Evolutionary conservation across 768 basidiomycete genomes (phyloP).

Genomic region (Suillus lakei): DNA sequence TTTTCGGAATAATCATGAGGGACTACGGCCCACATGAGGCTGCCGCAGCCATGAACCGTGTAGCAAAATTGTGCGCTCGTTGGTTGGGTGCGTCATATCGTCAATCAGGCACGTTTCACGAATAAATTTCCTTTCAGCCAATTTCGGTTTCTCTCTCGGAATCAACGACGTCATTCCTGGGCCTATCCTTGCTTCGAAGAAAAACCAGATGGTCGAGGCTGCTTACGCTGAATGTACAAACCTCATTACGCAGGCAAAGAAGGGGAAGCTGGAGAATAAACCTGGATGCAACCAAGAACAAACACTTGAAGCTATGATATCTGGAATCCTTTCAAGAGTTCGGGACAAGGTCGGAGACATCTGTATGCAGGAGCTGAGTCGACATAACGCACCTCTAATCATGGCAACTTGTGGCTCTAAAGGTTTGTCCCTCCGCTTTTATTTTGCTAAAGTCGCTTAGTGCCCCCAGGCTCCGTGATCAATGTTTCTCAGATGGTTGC

Average conservation of each 20-base stretch:
- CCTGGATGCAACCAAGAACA: slow-evolving; percentile 98
- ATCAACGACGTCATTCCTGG: slow-evolving; percentile 99
- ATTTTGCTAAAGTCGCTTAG: neutral
- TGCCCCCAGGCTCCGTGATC: slow-evolving; percentile 87
- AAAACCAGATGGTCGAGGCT: slow-evolving; percentile 83
- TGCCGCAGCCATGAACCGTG: slow-evolving; percentile 91
- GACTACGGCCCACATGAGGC: slow-evolving; percentile 97
- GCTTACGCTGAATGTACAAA: slow-evolving; percentile 89
- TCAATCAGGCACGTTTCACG: neutral
- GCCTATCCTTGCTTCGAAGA: slow-evolving; percentile 74
- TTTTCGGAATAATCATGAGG: slow-evolving; percentile 96
- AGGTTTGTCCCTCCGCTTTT: slow-evolving; percentile 51
- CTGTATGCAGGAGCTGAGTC: slow-evolving; percentile 97
- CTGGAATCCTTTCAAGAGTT: slow-evolving; percentile 90
- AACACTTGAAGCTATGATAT: slow-evolving; percentile 96
- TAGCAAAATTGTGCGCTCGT: slow-evolving; percentile 94
- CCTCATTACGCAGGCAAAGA: slow-evolving; percentile 88
- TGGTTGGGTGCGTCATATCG: slow-evolving; percentile 74
- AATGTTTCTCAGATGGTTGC: slow-evolving; percentile 99
- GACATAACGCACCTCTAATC: slow-evolving; percentile 95
- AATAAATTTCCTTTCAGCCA: slow-evolving; percentile 61
- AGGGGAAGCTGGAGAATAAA: slow-evolving; percentile 92
- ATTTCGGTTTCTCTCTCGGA: slow-evolving; percentile 96
- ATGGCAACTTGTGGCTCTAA: slow-evolving; percentile 99
- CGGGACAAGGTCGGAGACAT: slow-evolving; percentile 96